Percentiles rank a stretch among this genome's conserved stretches.
Evolutionary conservation across 2,329 filamentous ascomycete genomes (phyloP).

Genomic region (Cytospora piceicola): DNA sequence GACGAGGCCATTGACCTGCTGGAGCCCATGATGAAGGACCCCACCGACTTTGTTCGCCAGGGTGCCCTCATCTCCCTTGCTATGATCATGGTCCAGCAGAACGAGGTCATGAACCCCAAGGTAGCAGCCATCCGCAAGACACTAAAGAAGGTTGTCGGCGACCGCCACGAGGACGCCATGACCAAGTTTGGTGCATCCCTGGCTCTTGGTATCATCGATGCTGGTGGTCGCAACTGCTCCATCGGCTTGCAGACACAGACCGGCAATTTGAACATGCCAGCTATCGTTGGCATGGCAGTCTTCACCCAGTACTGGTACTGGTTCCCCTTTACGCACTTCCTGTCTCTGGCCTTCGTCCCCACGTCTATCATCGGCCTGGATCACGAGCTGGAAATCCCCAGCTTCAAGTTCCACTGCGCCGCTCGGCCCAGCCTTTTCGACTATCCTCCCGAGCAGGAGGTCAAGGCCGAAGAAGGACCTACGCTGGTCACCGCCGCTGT

Average conservation of each 20-base stretch:
- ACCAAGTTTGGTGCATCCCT: slow-evolving; percentile 97
- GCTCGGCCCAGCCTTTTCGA: slow-evolving; percentile 95
- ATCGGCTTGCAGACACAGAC: slow-evolving; percentile 97
- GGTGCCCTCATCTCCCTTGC: slow-evolving; percentile 90
- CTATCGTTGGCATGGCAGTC: slow-evolving; percentile 95
- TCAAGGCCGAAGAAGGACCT: slow-evolving; percentile 91
- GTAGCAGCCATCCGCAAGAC: slow-evolving; percentile 89
- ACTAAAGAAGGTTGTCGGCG: slow-evolving; percentile 88
- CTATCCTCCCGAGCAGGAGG: slow-evolving; percentile 94
- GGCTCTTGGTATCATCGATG: slow-evolving; percentile 95
- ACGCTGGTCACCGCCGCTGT: slow-evolving; percentile 95
- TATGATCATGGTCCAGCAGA: slow-evolving; percentile 99
- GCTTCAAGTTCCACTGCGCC: slow-evolving; percentile 94
- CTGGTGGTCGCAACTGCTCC: slow-evolving; percentile 96
- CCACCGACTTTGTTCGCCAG: slow-evolving; percentile 96
- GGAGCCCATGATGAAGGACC: slow-evolving; percentile 99
- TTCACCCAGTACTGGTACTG: slow-evolving; percentile 99
- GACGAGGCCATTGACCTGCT: slow-evolving; percentile 96
- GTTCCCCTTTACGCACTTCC: slow-evolving; percentile 98
- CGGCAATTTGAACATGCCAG: slow-evolving; percentile 97
- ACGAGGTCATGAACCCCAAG: slow-evolving; percentile 98
- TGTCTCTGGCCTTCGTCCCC: slow-evolving; percentile 94
- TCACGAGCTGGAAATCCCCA: slow-evolving; percentile 88
- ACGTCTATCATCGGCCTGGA: slow-evolving; percentile 95
- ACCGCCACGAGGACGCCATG: slow-evolving; percentile 98